Base-by-base conservation (phyloP, 257 asterid genomes). In the Nicotiana noctiflora region DNA sequence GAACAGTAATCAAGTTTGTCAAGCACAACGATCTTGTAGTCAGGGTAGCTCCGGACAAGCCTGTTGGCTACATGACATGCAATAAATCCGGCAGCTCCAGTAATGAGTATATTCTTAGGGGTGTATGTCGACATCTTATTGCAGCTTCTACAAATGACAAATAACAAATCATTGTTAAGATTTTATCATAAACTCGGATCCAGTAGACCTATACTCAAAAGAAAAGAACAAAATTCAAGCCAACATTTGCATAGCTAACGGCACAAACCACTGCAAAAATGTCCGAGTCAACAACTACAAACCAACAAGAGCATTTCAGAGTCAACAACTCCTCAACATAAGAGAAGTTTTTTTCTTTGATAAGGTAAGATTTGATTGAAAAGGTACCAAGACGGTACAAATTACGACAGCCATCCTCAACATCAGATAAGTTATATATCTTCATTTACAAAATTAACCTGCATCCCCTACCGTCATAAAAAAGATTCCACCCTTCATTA, bases 1-100 rank as follows among this genome's bases (percentile, higher is more conserved):
- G 84, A 82, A 31, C 84, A 82, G 37, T 82, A 82, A 68, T 82
- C 84, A 46, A 82, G 84, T 64, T 82, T 82, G 61, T 82, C 84
- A 51, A 82, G 81, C 19, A 82, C 84, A 13, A 82, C 81, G 40
- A 82, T 76, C 70, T 82, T 82, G 84, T 82, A 82, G 6, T 76
- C 84, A 1, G 84, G 84, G 62, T 82, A 64, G 79, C 79, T 76
- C 27, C 78, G 65, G 6, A 82, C 62, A 19, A 82, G 84, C 67
- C 84, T 31, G 77, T 82, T 82, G 44, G 84, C 81, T 6, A 82
- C 84, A 82, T 82, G 84, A 19, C 81, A 82, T 62, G 84, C 84
- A 76, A 82, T 82, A 75, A 82, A 82, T 53, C 84, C 84, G 18
- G 84, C 84, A 51, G 81, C 84, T 55, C 84, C 84, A 1, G 84